Percentiles rank a stretch among this genome's conserved stretches.
Conservation (phyloP, 768 basidiomycete genomes). For the Sporobolomyces roseus region DNA sequence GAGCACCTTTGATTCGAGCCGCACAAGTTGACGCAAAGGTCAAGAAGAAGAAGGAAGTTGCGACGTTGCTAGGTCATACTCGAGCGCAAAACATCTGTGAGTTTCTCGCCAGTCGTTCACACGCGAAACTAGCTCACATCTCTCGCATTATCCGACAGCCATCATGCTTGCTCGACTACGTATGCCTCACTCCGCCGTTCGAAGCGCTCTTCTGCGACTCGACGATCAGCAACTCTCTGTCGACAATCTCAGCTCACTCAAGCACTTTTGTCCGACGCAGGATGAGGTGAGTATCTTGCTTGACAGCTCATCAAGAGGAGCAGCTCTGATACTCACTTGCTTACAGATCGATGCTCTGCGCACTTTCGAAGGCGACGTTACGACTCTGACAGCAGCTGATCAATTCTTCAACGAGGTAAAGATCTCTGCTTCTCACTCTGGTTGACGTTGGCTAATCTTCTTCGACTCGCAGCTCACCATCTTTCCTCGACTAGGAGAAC, state of each 20-base stretch:
- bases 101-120: conserved; percentile 42
- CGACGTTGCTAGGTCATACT: conserved; percentile 71
- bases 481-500: conserved; percentile 68
- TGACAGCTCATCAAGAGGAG: too few species aligned
- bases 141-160: conserved; percentile 51
- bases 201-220: conserved; percentile 65
- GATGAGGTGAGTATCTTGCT: conserved; percentile 62
- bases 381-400: conserved; percentile 75
- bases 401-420: conserved; percentile 72
- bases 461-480: conserved; percentile 57
- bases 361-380: conserved; percentile 62
- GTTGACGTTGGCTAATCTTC: background rate
- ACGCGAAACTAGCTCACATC: background rate
- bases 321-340: too few species aligned
- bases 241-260: conserved; percentile 73
- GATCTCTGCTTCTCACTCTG: background rate
- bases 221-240: conserved; percentile 65
- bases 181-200: conserved; percentile 61
- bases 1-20: conserved; percentile 54
- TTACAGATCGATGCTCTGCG: conserved; percentile 62
- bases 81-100: conserved; percentile 78
- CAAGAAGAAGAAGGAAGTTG: conserved; percentile 59
- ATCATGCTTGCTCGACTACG: conserved; percentile 81
- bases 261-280: conserved; percentile 68
- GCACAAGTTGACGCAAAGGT: conserved; percentile 49